Percentiles rank a stretch among this genome's conserved stretches.
phyloP scores from a whole-genome alignment of 768 basidiomycete species.

The Suillus brevipes region DNA sequence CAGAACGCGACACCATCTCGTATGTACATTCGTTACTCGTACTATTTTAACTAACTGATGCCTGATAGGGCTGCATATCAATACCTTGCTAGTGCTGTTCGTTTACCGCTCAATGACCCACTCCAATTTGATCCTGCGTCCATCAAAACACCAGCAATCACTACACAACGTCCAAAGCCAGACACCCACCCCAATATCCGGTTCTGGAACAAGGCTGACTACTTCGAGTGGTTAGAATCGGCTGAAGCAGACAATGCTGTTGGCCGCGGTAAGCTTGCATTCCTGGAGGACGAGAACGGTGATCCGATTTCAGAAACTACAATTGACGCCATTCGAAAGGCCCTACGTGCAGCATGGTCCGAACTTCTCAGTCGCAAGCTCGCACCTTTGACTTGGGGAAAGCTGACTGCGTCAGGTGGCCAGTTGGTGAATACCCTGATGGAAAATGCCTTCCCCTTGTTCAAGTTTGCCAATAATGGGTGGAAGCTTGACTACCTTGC shows the following conservation, averaged over 20 bases:
- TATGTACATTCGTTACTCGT: background rate
- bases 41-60: background rate
- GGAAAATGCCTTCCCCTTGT: constrained; percentile 2
- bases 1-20: background rate
- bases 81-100: background rate
- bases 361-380: constrained; percentile 1
- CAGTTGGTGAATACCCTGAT: constrained; percentile 4
- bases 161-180: background rate
- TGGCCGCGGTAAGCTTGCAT: background rate
- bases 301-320: background rate
- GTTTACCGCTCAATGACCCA: background rate
- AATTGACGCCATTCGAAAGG: constrained; percentile 2
- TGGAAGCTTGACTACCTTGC: constrained; percentile 11
- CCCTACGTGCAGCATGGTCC: constrained; percentile 7
- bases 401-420: background rate
- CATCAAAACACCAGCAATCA: background rate
- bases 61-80: background rate
- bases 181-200: background rate
- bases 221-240: background rate
- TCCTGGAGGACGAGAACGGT: constrained; percentile 6
- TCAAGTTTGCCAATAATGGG: constrained; percentile 8
- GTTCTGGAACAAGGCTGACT: constrained; percentile 7
- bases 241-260: background rate
- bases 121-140: background rate
- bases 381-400: constrained; percentile 6